Base-by-base conservation (phyloP, 495 filamentous ascomycete genomes). In the Penicillium canescens region DNA sequence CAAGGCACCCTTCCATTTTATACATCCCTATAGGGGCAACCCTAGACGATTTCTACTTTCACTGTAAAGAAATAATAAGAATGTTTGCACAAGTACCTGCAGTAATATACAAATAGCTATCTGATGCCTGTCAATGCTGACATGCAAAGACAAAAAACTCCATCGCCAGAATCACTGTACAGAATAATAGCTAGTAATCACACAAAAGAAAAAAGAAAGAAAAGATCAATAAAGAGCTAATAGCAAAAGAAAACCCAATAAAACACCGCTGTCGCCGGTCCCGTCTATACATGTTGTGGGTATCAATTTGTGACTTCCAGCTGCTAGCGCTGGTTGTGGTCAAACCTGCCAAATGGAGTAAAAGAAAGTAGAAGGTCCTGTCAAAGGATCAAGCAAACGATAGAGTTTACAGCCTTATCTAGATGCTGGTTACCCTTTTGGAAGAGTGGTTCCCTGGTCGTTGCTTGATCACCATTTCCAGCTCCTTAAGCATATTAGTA, bases 401-500 rank as follows among this genome's bases (percentile, higher is more conserved):
- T 2, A 31, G 23, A 14, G 14, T 31, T 9, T 12, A 11, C 4
- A 56, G 34, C 13, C 18, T 13, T 24, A 16, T 7, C 24, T 53
- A 66, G 35, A 82, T 69, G 54, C 73, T 80, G 18, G 79, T 81
- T 35, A 83, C 69, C 46, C 80, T 63, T 60, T 77, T 77, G 11
- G 70, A 78, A 37, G 67, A 70, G 46, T 64, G 71, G 50, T 71
- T 73, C 38, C 68, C 74, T 37, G 89, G 86, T 51, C 90, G 75
- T 52, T 92, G 75, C 67, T 91, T 90, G 55, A 96, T 92, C 9
- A 91, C 92, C 69, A 86, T 88, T 69, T 96, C 88, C 56, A 98
- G 76, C 66, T 98, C 94, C 62, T 86, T 86, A 58, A 98, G 78
- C 90, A 98, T 93, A 55, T 87, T 86, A 21, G 87, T 88, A 52